Evolutionary conservation across 805 yeast genomes (phyloP), one percentile per base, ranked within the genome.

Genomic region (Monosporozyma aerobia): DNA sequence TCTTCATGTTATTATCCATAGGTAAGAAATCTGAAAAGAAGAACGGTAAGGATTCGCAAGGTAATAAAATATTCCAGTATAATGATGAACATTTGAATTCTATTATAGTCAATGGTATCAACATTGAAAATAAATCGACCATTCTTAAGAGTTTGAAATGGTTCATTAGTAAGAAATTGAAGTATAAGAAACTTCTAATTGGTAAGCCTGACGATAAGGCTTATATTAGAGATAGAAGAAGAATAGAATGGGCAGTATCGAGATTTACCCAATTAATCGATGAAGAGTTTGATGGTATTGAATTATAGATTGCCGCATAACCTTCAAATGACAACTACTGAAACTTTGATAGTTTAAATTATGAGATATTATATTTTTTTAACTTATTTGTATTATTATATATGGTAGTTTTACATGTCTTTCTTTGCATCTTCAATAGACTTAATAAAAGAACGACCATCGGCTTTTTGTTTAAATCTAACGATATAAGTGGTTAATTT

Each of bases 401-500:
- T 35, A 33, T 47, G 9, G 23, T 49, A 49, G 23, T 40, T 48
- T 59, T 62, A 63, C 68, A 69, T 63, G 51, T 59, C 61, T 37
- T 61, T 60, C 53, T 69, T 64, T 11, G 64, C 64, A 53, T 66
- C 67, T 50, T 61, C 64, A 27, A 67, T 62, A 27, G 68, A 55
- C 44, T 65, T 63, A 3, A 62, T 59, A 41, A 69, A 62, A 48
- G 60, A 59, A 46, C 69, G 67, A 22, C 71, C 72, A 51, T 69
- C 71, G 6, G 68, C 57, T 44, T 67, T 68, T 52, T 63, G 67
- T 71, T 90, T 92, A 45, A 92, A 95, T 60, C 80, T 81, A 22
- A 85, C 73, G 48, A 89, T 73, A 63, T 80, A 90, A 1, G 90
- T 83, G 35, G 79, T 81, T 49, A 90, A 73, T 44, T 74, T 69